Evolutionary conservation across 192 early-diverging fungal genomes (phyloP), one percentile per base, ranked within the genome.

Genomic region (Lunasporangiospora selenospora): DNA sequence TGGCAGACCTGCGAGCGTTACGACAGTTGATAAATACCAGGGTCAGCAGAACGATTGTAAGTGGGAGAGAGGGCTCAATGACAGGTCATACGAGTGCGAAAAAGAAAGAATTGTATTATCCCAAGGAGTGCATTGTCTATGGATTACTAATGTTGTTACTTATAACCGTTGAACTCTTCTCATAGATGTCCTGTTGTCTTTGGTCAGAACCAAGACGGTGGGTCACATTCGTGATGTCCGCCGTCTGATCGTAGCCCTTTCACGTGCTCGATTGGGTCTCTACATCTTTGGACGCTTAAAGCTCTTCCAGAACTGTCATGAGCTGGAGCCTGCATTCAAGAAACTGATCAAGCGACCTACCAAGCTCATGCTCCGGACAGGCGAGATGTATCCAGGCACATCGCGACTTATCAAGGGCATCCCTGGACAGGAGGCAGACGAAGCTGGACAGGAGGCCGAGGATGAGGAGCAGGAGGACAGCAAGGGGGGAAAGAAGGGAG

Each of bases 1-100:
- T 80, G 90, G 91, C 11, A 59, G 76, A 7, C 97, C 98, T 1
- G 80, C 79, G 3, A 66, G 83, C 8, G 80, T 99, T 2, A 85
- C 97, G 0, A 99, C 98, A 0, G 98, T 99, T 7, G 98, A 99
- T 69, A 90, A 94, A 75, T 98, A 88, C 75, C 98, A 99, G 80
- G 98, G 96, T 37, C 92, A 95, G 76, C 93, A 95, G 53, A 90
- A 90, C 53, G 97, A 99, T 77, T 96, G 85, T 87, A 83, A 80
- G 76, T 75, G 36, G 24, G 4, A 9, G 29, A n/a, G n/a, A n/a
- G n/a, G 24, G 53, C 34, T 31, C 53, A n/a, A n/a, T n/a, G n/a
- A n/a, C n/a, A n/a, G n/a, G n/a, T n/a, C n/a, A n/a, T 1, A 41
- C 40, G 18, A 41, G 18, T 41, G 18, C 24, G 46, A 47, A 47